Conservation (phyloP, 1,284 basidiomycete species). For the Kwoniella shivajii region DNA sequence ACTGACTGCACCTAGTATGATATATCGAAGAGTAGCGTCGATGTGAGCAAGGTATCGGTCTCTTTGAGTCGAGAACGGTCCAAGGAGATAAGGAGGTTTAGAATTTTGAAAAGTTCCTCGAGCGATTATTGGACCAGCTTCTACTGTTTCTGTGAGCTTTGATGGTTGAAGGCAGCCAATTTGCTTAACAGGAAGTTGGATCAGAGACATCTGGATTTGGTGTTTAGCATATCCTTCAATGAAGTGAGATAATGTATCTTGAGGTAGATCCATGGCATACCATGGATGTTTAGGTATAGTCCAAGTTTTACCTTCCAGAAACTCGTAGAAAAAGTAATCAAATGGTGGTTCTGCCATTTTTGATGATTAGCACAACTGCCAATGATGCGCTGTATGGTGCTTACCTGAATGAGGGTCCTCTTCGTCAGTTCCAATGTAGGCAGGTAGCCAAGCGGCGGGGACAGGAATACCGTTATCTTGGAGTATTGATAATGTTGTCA, state of each 20-base stretch:
- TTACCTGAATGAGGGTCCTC: no score
- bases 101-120: neutral
- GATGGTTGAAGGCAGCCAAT: conserved; percentile 4
- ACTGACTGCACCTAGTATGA: neutral
- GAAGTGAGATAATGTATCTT: neutral
- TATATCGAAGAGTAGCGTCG: conserved; percentile 1
- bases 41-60: conserved; percentile 17
- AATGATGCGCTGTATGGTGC: no score
- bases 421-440: no score
- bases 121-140: conserved; percentile 2
- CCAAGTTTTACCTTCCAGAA: neutral
- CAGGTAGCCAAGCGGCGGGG: conserved; percentile 7
- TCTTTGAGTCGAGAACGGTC: conserved; percentile 10
- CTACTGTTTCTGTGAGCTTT: neutral
- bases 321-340: conserved; percentile 3
- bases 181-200: neutral
- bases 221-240: neutral
- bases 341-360: neutral
- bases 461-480: conserved; percentile 1
- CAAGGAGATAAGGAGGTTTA: conserved; percentile 9
- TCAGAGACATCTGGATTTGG: neutral
- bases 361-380: no score
- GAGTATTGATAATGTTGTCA: conserved; percentile 3
- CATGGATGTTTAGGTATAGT: no score
- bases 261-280: neutral